Evolutionary conservation across 148 eudicot genomes (phyloP), one percentile per base, ranked within the genome.

Genomic region (Polygonum aviculare): DNA sequence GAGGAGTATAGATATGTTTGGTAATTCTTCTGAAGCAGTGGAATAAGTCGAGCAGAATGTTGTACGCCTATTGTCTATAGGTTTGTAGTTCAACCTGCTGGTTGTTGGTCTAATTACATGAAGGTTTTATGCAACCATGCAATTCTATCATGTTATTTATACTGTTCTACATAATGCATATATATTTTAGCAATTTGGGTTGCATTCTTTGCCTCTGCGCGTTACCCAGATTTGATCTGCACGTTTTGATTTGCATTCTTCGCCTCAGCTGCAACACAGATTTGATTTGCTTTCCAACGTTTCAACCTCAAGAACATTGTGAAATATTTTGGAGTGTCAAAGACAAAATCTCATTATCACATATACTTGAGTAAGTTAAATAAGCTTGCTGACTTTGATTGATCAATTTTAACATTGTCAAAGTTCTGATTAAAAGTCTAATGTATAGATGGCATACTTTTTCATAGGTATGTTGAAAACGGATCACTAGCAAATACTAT

Each of bases 401-500:
- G 14, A 63, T 40, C 45, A 54, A 40, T 12, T 77, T 19, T 21
- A 9, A 57, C 41, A 50, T 12, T 14, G 0, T 63, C 18, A 36
- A 36, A 67, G n/a, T 38, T 21, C n/a, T 41, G 48, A 41, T 14
- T 79, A 65, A 72, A 60, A 19, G 55, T 72, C 39, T 76, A 35
- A 38, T 49, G 26, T 55, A 9, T 69, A 60, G 74, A 69, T 44
- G 72, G 72, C 72, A 67, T 67, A 63, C 77, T 75, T 41, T 75
- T 73, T 14, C 51, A 52, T 70, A 96, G 99, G 84, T 96, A 88
- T 83, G 99, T 96, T 82, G 99, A 96, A 86, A 96, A 96, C 82
- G 99, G 99, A 35, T 96, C 99, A 81, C 98, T 96, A 80, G 99
- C 99, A 59, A 93, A 96, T 78, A 96, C 91, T 62, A 90, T 96